Conservation (phyloP, 2,329 filamentous ascomycete genomes). For the Emergomyces africanus region DNA sequence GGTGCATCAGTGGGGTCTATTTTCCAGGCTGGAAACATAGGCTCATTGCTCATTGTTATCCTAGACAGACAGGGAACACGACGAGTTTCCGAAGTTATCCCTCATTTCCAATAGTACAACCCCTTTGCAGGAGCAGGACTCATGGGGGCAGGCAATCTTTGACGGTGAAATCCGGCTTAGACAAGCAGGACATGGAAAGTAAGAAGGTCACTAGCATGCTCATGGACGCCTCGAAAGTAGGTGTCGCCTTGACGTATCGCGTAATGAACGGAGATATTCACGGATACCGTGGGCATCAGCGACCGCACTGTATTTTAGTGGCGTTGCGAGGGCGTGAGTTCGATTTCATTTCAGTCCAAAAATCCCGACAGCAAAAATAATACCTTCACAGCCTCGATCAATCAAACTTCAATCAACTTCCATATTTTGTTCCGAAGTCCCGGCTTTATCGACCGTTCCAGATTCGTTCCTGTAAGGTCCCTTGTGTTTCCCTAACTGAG, state of each 20-base stretch:
- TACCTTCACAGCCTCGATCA: not conserved
- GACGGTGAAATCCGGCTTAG: not conserved
- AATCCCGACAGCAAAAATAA: not conserved
- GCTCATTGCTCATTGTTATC: no score
- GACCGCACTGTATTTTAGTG: not conserved
- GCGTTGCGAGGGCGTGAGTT: not conserved
- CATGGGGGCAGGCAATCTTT: not conserved
- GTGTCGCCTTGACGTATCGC: no score
- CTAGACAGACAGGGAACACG: not conserved
- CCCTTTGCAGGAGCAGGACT: no score
- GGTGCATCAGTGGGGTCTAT: not conserved
- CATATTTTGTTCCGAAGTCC: conserved; percentile 19
- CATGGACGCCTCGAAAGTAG: not conserved
- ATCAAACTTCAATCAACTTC: conserved; percentile 23
- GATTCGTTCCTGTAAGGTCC: conserved; percentile 8
- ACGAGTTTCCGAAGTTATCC: not conserved
- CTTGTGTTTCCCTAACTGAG: conserved; percentile 19
- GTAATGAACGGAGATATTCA: not conserved
- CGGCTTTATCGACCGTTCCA: conserved; percentile 3
- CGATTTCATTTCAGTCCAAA: not conserved
- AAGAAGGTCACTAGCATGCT: not conserved
- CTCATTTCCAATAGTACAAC: not conserved
- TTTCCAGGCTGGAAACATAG: not conserved
- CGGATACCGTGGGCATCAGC: not conserved
- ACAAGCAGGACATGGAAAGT: not conserved